Base-by-base conservation (phyloP, 2,329 filamentous ascomycete genomes). In the Bipolaris victoriae region DNA sequence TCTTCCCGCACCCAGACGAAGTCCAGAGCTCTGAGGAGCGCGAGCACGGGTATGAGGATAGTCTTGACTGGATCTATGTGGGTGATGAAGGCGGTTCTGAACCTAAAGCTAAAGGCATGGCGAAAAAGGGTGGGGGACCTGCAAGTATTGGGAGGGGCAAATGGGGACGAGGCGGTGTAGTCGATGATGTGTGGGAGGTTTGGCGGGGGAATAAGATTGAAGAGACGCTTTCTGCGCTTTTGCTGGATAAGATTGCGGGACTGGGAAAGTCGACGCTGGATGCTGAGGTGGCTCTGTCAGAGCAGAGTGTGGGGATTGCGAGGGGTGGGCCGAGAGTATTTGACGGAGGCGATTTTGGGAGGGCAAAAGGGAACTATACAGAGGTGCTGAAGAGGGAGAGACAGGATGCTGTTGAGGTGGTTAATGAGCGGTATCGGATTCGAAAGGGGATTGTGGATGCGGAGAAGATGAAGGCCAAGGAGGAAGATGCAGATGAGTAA, bases 141-240 rank as follows among this genome's bases (percentile, higher is more conserved):
- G 63, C 63, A 6, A 39, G 33, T 0, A 57, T 72, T 41, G 71
- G 70, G 0, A 40, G 60, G 0, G 73, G 73, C 6, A 76, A 75
- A 45, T 76, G 72, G 71, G 74, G 73, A 15, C 60, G 73, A 4
- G 74, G 73, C 3, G 74, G 72, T 2, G 69, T 74, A 0, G 60
- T 76, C 4, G 75, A 71, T 80, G 84, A 88, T 57, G 74, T 96
- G 46, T 99, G 95, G 95, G 82, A 84, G 59, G 79, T 87, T 20
- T 99, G 95, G 94, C 86, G 91, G 58, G 86, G 88, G 70, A 83
- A 85, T 52, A 97, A 97, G 81, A 90, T 98, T 65, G 92, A 98
- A 69, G 95, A 98, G 81, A 80, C 96, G 50, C 81, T 99, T 54
- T 87, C 91, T 0, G 88, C 85, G 57, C 85, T 87, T 65, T 79